phyloP scores from a whole-genome alignment of 345 rosid genomes.

The Salix arbutifolia region DNA sequence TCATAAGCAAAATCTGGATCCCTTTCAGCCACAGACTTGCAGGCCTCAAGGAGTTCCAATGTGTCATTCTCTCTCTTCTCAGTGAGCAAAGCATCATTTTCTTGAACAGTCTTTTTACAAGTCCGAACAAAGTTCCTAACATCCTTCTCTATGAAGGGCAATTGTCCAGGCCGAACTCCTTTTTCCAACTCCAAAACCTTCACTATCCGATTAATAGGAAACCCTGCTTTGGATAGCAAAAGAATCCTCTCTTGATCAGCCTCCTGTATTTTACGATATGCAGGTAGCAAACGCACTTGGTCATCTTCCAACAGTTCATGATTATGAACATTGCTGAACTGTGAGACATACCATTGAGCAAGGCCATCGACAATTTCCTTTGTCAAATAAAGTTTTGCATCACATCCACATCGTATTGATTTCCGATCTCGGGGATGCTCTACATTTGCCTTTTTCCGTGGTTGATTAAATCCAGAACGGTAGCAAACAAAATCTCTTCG shows the following conservation, averaged over 20 bases:
- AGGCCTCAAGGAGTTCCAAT: conserved; percentile 69
- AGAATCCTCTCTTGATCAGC: conserved; percentile 86
- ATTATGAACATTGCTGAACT: conserved; percentile 92
- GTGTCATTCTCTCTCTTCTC: conserved; percentile 74
- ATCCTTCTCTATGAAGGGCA: conserved; percentile 89
- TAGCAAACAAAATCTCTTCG: conserved; percentile 91
- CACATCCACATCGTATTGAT: conserved; percentile 92
- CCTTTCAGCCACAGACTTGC: conserved; percentile 65
- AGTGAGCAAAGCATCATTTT: conserved; percentile 69
- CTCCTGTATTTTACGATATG: conserved; percentile 84
- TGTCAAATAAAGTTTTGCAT: conserved; percentile 77
- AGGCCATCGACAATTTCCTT: conserved; percentile 64
- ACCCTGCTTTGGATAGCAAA: conserved; percentile 86
- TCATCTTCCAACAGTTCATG: conserved; percentile 92
- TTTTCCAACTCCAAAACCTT: conserved; percentile 83
- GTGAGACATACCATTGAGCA: conserved; percentile 79
- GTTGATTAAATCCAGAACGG: conserved; percentile 91
- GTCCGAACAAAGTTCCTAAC: conserved; percentile 87
- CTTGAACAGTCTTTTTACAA: conserved; percentile 78
- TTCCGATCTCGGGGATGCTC: conserved; percentile 94
- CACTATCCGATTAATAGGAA: conserved; percentile 81
- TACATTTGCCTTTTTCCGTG: conserved; percentile 80
- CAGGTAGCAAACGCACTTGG: conserved; percentile 88
- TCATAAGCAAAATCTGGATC: conserved; percentile 61
- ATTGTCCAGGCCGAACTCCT: conserved; percentile 77